A percentile compares a stretch with the other conserved stretches of the same genome.
These are phyloP conservation scores for Epipyxis sp. DNA, from an alignment of 108 stramenopile genomes.

Conservation along the genomic window DNA sequence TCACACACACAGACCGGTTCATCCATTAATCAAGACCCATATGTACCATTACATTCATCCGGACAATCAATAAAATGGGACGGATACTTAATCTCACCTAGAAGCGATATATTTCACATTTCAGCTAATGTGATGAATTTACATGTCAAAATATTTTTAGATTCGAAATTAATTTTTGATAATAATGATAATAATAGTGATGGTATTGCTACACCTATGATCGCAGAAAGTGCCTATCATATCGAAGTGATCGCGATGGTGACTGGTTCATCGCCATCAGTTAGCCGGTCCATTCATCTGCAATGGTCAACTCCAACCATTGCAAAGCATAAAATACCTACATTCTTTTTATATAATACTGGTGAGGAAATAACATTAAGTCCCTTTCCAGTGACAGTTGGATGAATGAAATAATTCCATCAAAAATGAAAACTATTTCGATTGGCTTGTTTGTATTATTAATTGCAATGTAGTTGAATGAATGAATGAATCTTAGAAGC, in stretches of 20 bases:
- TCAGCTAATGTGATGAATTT: not conserved
- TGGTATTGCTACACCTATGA: not conserved
- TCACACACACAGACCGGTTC: not conserved
- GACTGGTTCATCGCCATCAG: not conserved
- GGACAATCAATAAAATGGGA: constrained; percentile 10
- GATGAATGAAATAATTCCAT: no score
- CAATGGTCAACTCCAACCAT: constrained; percentile 1
- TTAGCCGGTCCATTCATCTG: not conserved
- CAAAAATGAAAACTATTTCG: no score
- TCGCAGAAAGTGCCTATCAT: not conserved
- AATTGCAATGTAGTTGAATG: no score
- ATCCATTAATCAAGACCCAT: not conserved
- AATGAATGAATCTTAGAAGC: no score
- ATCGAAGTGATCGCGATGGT: not conserved
- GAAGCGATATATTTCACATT: not conserved
- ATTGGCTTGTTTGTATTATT: no score
- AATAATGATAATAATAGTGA: not conserved
- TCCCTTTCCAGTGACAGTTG: not conserved
- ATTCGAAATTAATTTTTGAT: not conserved
- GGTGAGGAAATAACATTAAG: not conserved
- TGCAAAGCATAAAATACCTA: not conserved
- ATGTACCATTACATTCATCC: not conserved
- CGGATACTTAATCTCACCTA: not conserved
- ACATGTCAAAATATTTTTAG: not conserved
- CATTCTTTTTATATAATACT: not conserved